phyloP scores from a whole-genome alignment of 352 stramenopile species.

The Phytophthora lateralis region DNA sequence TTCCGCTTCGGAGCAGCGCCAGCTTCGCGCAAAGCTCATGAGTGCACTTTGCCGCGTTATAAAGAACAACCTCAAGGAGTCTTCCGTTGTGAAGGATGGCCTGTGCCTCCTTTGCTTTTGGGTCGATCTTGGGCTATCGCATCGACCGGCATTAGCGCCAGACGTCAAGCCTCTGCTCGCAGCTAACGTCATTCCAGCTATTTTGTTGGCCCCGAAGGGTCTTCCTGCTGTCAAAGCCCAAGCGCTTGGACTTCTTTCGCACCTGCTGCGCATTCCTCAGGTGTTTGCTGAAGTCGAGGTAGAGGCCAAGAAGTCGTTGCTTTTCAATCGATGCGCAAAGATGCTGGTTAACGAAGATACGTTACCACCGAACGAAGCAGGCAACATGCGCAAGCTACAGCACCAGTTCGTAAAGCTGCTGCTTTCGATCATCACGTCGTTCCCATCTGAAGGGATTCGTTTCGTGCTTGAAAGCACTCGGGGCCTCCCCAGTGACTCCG shows the following conservation, averaged over 20 bases:
- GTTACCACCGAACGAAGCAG: conserved; percentile 17
- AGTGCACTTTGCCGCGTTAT: conserved; percentile 55
- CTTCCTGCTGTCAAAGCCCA: conserved; percentile 36
- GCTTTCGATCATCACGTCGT: conserved; percentile 54
- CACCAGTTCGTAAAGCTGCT: conserved; percentile 66
- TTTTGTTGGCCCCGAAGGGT: conserved; percentile 53
- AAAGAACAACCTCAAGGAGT: conserved; percentile 55
- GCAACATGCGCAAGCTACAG: conserved; percentile 47
- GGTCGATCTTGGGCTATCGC: conserved; percentile 42
- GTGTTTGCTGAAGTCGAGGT: conserved; percentile 48
- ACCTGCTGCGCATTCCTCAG: conserved; percentile 49
- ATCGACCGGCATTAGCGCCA: conserved; percentile 19
- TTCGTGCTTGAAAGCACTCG: conserved; percentile 79
- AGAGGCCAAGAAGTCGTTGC: conserved; percentile 54
- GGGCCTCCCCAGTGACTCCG: conserved; percentile 47
- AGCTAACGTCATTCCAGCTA: conserved; percentile 54
- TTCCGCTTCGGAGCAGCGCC: conserved; percentile 36
- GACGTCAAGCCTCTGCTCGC: conserved; percentile 58
- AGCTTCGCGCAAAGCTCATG: conserved; percentile 48
- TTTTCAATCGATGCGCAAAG: conserved; percentile 78
- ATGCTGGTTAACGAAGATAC: conserved; percentile 43
- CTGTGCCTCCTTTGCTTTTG: conserved; percentile 52
- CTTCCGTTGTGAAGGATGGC: conserved; percentile 45
- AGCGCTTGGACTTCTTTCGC: conserved; percentile 44
- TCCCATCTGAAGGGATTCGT: conserved; percentile 62